These are phyloP conservation scores for Backusella australiensis DNA, from an alignment of 192 early-diverging fungal species.

Conservation along the genomic window DNA sequence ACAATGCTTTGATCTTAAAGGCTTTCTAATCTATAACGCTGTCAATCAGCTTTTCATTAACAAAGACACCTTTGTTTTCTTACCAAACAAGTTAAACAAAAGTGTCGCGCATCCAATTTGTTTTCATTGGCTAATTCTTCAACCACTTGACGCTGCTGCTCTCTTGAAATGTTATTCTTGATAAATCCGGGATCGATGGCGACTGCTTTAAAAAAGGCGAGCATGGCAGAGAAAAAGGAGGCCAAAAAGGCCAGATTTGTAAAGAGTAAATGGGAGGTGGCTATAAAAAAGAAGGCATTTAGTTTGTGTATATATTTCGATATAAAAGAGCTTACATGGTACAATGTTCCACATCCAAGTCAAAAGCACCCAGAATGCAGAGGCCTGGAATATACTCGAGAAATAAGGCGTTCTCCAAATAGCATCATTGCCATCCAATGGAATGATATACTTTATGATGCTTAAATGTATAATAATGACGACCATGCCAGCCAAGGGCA, in stretches of 20 bases:
- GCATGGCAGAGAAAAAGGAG: constrained; percentile 59
- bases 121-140: constrained; percentile 63
- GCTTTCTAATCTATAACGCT: constrained; percentile 60
- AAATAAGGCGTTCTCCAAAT: constrained; percentile 80
- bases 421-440: constrained; percentile 43
- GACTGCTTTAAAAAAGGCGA: constrained; percentile 75
- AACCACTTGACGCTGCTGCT: constrained; percentile 49
- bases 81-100: constrained; percentile 84
- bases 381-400: constrained; percentile 85
- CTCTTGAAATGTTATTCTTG: constrained; percentile 43
- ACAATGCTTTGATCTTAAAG: constrained; percentile 94
- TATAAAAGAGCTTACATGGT: constrained; percentile 47
- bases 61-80: not conserved
- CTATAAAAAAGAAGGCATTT: constrained; percentile 31
- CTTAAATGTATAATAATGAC: constrained; percentile 55
- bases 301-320: not conserved
- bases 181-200: constrained; percentile 80
- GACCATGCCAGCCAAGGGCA: constrained; percentile 56
- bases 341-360: constrained; percentile 66
- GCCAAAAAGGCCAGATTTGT: constrained; percentile 67
- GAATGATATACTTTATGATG: constrained; percentile 59
- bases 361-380: constrained; percentile 66
- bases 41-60: too few species aligned
- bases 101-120: constrained; percentile 73
- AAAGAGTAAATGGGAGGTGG: constrained; percentile 56